A percentile compares a stretch with the other conserved stretches of the same genome.
Evolutionary conservation across 2,329 filamentous ascomycete genomes (phyloP).

Genomic region (Juglanconis oblonga): DNA sequence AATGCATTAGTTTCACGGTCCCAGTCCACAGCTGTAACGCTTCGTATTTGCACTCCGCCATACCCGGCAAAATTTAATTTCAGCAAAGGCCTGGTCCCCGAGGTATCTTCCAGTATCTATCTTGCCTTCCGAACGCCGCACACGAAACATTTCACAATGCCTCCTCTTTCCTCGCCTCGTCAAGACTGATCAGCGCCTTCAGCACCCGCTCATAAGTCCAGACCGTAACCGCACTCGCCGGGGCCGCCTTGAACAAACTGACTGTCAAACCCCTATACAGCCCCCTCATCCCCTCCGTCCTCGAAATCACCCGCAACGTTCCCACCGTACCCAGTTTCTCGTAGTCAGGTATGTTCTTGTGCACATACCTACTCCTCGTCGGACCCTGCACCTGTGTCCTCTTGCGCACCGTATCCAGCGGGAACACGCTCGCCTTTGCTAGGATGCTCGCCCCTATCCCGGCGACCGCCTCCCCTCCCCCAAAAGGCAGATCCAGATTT

Average conservation of each 20-base stretch:
- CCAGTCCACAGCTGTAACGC: too few species aligned
- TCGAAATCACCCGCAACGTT: constrained; percentile 67
- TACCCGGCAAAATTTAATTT: background rate
- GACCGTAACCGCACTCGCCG: constrained; percentile 88
- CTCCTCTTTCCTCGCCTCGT: constrained; percentile 23
- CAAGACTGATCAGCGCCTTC: constrained; percentile 48
- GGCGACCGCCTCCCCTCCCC: constrained; percentile 78
- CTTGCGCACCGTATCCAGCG: constrained; percentile 88
- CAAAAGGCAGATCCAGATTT: constrained; percentile 59
- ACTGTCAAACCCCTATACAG: constrained; percentile 87
- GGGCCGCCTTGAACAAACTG: constrained; percentile 87
- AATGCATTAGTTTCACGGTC: too few species aligned
- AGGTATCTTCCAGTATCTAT: background rate
- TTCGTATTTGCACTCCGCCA: too few species aligned
- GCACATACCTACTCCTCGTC: constrained; percentile 72
- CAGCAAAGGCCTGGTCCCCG: background rate
- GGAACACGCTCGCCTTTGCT: constrained; percentile 88
- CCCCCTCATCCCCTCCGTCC: constrained; percentile 71
- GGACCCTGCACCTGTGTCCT: constrained; percentile 94
- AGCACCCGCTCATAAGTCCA: constrained; percentile 88
- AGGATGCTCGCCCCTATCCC: constrained; percentile 76
- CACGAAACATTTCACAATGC: background rate
- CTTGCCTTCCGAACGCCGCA: background rate
- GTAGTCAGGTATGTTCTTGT: constrained; percentile 86
- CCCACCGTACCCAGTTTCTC: constrained; percentile 55